Percentiles rank a stretch among this genome's conserved stretches.
Evolutionary conservation across 306 rosid species (phyloP).

Genomic region (Ceratonia siliqua): DNA sequence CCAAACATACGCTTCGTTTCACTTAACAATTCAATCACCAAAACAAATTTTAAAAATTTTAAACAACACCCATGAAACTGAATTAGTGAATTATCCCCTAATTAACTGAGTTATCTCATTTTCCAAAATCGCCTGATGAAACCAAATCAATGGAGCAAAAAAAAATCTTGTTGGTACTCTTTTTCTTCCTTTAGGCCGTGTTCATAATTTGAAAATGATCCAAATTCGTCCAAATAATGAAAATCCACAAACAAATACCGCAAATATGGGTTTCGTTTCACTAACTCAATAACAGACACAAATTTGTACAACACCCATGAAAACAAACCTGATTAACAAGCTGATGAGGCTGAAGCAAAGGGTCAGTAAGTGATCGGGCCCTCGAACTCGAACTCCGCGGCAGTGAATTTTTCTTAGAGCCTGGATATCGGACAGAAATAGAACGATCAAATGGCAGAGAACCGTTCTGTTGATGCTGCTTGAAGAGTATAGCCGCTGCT

Average conservation of each 20-base stretch:
- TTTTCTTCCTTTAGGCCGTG: background rate
- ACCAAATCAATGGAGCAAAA: constrained; percentile 1
- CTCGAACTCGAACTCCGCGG: constrained; percentile 91
- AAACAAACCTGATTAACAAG: constrained; percentile 68
- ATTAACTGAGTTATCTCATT: constrained; percentile 7
- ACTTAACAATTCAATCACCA: background rate
- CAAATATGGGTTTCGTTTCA: background rate
- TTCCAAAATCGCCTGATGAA: constrained; percentile 1
- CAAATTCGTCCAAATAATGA: background rate
- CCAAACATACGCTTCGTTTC: background rate
- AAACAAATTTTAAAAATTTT: background rate
- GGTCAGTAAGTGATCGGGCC: constrained; percentile 83
- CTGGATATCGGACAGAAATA: constrained; percentile 64
- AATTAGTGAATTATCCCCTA: background rate
- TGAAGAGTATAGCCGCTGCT: constrained; percentile 83
- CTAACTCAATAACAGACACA: background rate
- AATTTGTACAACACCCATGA: background rate
- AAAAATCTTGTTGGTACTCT: background rate
- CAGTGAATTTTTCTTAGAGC: constrained; percentile 57
- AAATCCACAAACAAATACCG: background rate
- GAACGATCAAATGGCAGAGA: constrained; percentile 77
- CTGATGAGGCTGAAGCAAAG: constrained; percentile 91
- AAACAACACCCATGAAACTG: background rate
- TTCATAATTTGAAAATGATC: constrained; percentile 12
- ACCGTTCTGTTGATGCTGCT: constrained; percentile 59